These are phyloP conservation scores for Neonectria hederae DNA, from an alignment of 2,329 filamentous ascomycete species.

Conservation along the genomic window DNA sequence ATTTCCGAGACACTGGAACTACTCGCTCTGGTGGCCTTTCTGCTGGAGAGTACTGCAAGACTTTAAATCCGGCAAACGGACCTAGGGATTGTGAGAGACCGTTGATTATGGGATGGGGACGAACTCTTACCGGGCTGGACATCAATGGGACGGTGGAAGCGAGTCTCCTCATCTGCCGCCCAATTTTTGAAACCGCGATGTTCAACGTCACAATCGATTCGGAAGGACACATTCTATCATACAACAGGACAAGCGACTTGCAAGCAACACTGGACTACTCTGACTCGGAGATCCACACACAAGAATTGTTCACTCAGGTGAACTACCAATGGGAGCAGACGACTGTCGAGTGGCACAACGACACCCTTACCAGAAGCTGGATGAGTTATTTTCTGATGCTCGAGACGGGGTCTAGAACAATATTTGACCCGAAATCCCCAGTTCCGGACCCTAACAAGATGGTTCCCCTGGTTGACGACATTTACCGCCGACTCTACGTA, in stretches of 20 bases:
- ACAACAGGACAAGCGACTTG: constrained; percentile 27
- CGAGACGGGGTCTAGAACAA: constrained; percentile 35
- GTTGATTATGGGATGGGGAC: constrained; percentile 38
- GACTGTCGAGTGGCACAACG: constrained; percentile 56
- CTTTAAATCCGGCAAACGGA: neutral
- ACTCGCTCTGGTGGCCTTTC: constrained; percentile 12
- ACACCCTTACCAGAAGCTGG: constrained; percentile 55
- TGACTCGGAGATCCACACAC: constrained; percentile 20
- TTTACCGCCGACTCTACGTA: constrained; percentile 42
- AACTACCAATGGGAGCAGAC: constrained; percentile 17
- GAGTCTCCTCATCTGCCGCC: constrained; percentile 38
- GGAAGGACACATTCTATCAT: constrained; percentile 36
- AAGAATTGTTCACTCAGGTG: constrained; percentile 12
- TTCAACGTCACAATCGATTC: constrained; percentile 48
- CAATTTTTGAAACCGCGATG: constrained; percentile 44
- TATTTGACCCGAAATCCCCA: constrained; percentile 43
- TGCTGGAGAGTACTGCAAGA: neutral
- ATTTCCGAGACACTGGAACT: neutral
- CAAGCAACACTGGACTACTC: constrained; percentile 29
- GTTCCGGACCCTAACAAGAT: constrained; percentile 14
- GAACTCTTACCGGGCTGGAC: constrained; percentile 14
- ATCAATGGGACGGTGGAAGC: constrained; percentile 29
- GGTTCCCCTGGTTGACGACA: constrained; percentile 33
- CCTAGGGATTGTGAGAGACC: constrained; percentile 21
- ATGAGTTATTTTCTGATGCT: constrained; percentile 57